Conservation (phyloP, 2,329 filamentous ascomycete genomes). For the Cercospora sesami region DNA sequence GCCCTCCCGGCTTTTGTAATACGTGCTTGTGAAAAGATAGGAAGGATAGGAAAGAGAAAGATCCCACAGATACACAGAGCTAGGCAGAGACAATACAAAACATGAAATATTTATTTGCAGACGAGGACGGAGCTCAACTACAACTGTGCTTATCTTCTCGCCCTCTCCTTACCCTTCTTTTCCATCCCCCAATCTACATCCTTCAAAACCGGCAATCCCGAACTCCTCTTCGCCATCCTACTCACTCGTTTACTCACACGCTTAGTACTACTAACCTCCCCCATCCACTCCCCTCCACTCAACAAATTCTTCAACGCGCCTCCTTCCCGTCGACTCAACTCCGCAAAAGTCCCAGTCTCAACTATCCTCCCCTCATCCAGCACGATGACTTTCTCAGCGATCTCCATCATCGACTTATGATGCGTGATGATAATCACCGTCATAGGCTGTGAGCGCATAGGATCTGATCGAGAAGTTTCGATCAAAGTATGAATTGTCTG, state of each 20-base stretch:
- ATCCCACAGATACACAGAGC: not conserved
- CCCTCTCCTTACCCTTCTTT: not conserved
- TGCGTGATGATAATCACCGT: slow-evolving; percentile 83
- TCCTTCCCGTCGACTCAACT: slow-evolving; percentile 52
- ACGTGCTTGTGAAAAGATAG: not conserved
- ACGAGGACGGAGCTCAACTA: no score
- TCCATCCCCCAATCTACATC: slow-evolving; percentile 17
- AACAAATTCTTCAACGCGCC: slow-evolving; percentile 40
- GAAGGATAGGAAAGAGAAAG: not conserved
- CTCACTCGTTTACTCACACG: slow-evolving; percentile 4
- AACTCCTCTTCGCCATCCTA: slow-evolving; percentile 10
- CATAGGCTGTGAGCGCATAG: slow-evolving; percentile 42
- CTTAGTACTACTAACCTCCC: slow-evolving; percentile 9
- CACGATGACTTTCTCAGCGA: slow-evolving; percentile 72
- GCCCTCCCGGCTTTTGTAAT: not conserved
- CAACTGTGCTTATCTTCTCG: no score
- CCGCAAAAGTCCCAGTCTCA: slow-evolving; percentile 66
- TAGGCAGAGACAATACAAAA: not conserved
- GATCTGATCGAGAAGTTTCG: not conserved
- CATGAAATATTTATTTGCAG: not conserved
- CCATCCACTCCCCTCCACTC: slow-evolving; percentile 41
- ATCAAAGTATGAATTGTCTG: slow-evolving; percentile 61
- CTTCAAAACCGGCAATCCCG: slow-evolving; percentile 16
- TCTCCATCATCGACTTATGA: slow-evolving; percentile 78
- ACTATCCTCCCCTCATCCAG: slow-evolving; percentile 66